Conservation (phyloP, 331 rosid species). For the Malus hybrid region DNA sequence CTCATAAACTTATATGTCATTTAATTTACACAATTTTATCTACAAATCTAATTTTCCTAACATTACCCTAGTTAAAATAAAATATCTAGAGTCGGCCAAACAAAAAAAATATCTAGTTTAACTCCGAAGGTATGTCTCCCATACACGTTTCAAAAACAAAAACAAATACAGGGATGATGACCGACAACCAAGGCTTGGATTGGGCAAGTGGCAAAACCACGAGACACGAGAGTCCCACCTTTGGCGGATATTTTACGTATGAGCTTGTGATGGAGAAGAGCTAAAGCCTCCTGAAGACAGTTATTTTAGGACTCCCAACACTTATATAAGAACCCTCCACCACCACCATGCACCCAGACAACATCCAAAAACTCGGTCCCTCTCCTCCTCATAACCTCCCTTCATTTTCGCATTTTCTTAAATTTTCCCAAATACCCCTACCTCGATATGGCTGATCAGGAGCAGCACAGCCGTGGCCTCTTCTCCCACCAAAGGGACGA, state of each 20-base stretch:
- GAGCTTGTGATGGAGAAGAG: not conserved
- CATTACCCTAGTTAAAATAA: no score
- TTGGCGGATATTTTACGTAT: not conserved
- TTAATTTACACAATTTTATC: no score
- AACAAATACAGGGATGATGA: not conserved
- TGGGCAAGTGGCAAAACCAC: not conserved
- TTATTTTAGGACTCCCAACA: not conserved
- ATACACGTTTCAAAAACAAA: no score
- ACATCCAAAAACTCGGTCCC: not conserved
- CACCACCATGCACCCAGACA: not conserved
- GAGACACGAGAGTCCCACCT: not conserved
- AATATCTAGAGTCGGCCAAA: no score
- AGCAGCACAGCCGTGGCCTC: not conserved
- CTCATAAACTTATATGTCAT: no score
- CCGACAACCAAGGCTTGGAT: not conserved
- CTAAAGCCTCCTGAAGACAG: no score
- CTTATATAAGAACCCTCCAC: not conserved
- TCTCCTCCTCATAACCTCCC: not conserved
- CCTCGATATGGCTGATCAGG: not conserved
- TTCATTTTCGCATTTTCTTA: not conserved
- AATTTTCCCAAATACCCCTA: not conserved
- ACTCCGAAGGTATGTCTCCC: no score
- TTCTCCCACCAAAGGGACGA: not conserved
- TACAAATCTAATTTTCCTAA: no score
- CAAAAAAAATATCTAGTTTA: no score